Evolutionary conservation across 306 rosid genomes (phyloP), one percentile per base, ranked within the genome.

Genomic region (Castanea mollissima): DNA sequence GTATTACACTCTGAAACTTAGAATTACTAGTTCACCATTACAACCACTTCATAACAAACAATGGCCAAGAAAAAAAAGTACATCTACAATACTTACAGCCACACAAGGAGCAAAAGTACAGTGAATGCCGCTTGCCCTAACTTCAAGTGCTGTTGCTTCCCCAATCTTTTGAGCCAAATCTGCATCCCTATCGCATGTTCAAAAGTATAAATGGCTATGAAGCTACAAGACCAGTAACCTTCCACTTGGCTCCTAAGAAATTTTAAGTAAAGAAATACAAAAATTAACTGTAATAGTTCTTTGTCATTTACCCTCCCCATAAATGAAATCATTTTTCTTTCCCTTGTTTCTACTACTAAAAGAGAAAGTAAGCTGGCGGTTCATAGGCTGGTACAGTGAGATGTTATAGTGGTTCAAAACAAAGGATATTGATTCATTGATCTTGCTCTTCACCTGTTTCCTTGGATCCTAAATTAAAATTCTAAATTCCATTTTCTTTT

Each of bases 41-140:
- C 65, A 19, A 34, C 11, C 27, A 67, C 71, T 7, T 32, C 13
- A 34, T 32, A 77, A 69, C 38, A 75, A 69, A 8, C 14, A 14
- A 75, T 55, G 4, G 21, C 11, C 46, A 41, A 41, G 46, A 41
- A 41, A 38, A 77, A 70, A 15, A 21, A 25, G 13, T 29, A 70
- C 44, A 56, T 67, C 13, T 19, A 27, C 55, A 35, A 27, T 41
- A 83, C 90, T 76, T 79, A 88, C 92, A 77, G 90, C 87, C 55
- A 88, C 88, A 78, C 90, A 88, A 5, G 88, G 92, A 73, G 88
- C 85, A 71, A 86, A 88, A 51, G 87, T 57, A 74, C 59, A 88
- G 41, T 84, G 86, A 74, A 75, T 55, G 38, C 92, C 92, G 23
- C 84, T 86, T 10, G 92, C 92, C 72, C 88, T 71, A 73, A 78